These are phyloP conservation scores for Xylaria sp. DNA, from an alignment of 2,329 filamentous ascomycete genomes.

Conservation along the genomic window DNA sequence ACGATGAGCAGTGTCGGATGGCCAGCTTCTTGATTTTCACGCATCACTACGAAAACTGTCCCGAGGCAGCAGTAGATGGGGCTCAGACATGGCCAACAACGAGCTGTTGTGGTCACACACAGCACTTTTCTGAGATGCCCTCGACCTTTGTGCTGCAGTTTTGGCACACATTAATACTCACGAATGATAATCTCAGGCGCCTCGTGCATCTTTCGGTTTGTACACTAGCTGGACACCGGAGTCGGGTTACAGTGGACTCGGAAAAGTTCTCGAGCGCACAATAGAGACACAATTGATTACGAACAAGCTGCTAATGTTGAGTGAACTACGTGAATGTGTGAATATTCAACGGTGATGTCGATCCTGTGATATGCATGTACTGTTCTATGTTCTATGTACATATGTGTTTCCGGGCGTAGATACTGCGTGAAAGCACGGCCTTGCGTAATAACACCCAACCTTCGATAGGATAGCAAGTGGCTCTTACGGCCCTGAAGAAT, in stretches of 20 bases:
- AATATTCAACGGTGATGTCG: neutral
- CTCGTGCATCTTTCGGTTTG: constrained; percentile 35
- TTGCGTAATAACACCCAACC: no score
- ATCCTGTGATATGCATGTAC: neutral
- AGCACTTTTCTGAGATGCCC: constrained; percentile 29
- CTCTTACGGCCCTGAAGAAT: no score
- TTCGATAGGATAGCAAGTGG: no score
- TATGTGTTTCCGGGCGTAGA: neutral
- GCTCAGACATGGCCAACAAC: constrained; percentile 31
- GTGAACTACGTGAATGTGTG: neutral
- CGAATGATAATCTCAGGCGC: constrained; percentile 38
- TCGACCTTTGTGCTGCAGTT: constrained; percentile 25
- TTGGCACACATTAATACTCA: constrained; percentile 33
- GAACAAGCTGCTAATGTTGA: constrained; percentile 3
- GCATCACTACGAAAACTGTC: constrained; percentile 33
- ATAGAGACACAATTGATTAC: constrained; percentile 35
- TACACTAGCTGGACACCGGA: constrained; percentile 38
- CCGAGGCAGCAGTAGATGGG: constrained; percentile 32
- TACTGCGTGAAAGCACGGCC: neutral
- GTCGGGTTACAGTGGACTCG: constrained; percentile 35
- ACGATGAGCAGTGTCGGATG: constrained; percentile 26
- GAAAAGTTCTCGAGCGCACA: constrained; percentile 37
- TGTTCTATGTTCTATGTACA: neutral
- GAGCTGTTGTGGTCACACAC: constrained; percentile 21
- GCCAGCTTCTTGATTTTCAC: constrained; percentile 34